A percentile compares a stretch with the other conserved stretches of the same genome.
These are phyloP conservation scores for Tetracladium maxilliforme DNA, from an alignment of 2,329 filamentous ascomycete species.

Conservation along the genomic window DNA sequence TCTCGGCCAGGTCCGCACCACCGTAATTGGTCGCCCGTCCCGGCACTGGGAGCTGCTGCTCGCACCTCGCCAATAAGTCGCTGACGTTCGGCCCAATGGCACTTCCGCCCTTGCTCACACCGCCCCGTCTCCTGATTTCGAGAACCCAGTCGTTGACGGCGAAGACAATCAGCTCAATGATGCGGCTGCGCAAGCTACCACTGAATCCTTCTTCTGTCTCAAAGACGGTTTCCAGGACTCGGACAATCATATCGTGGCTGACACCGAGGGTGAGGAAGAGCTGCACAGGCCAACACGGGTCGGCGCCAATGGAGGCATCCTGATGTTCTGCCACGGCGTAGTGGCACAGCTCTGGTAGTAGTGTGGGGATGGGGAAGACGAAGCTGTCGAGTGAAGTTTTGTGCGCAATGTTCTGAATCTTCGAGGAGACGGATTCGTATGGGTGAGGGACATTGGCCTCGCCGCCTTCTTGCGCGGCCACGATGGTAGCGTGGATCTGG, in stretches of 20 bases:
- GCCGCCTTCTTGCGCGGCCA: conserved; percentile 18
- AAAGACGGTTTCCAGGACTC: conserved; percentile 49
- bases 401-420: conserved; percentile 49
- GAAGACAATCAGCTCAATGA: no score
- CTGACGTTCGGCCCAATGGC: no score
- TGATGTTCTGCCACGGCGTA: conserved; percentile 45
- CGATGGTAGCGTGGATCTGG: conserved; percentile 37
- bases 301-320: conserved; percentile 35
- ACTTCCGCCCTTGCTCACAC: no score
- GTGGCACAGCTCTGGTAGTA: conserved; percentile 47
- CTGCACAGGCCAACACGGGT: conserved; percentile 29
- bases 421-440: conserved; percentile 55
- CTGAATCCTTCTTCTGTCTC: conserved; percentile 52
- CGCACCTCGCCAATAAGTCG: no score
- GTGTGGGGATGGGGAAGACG: conserved; percentile 46
- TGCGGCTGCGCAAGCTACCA: no score
- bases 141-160: no score
- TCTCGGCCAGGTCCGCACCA: no score
- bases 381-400: conserved; percentile 50
- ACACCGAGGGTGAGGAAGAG: conserved; percentile 49
- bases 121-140: no score
- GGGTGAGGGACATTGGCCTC: conserved; percentile 33
- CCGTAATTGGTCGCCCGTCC: no score
- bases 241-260: conserved; percentile 43
- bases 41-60: no score